Evolutionary conservation across 805 yeast genomes (phyloP).

Genomic region (Candida sonorensis): DNA sequence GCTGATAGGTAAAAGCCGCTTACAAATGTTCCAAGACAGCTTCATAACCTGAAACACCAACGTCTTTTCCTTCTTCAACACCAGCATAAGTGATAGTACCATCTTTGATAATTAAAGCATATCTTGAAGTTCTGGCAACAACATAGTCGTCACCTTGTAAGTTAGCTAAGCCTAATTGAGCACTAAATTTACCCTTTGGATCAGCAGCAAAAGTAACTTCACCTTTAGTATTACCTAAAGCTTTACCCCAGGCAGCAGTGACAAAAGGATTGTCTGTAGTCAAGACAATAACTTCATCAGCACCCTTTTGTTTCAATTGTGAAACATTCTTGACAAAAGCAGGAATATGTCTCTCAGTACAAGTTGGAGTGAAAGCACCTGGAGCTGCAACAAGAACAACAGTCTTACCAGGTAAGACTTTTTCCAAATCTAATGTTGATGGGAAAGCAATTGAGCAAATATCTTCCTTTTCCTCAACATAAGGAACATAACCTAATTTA

Average conservation of each 20-base stretch:
- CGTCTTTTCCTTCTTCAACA: constrained; percentile 36
- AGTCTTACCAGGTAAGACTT: constrained; percentile 31
- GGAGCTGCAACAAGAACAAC: constrained; percentile 38
- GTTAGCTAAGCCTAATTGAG: constrained; percentile 49
- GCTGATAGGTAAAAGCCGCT: too few relatives aligned
- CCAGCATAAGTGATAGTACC: constrained; percentile 30
- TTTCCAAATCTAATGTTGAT: constrained; percentile 28
- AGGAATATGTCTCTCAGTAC: constrained; percentile 39
- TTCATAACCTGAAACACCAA: constrained; percentile 39
- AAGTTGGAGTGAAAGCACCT: constrained; percentile 46
- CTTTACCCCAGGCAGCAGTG: constrained; percentile 40
- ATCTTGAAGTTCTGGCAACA: constrained; percentile 61
- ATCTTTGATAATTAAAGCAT: constrained; percentile 58
- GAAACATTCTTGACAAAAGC: constrained; percentile 27
- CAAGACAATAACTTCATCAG: constrained; percentile 30
- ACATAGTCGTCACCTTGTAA: constrained; percentile 48
- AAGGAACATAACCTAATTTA: constrained; percentile 35
- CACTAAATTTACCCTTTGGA: constrained; percentile 53
- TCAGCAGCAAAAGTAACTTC: constrained; percentile 53
- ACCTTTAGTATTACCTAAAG: constrained; percentile 31
- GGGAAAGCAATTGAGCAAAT: constrained; percentile 36
- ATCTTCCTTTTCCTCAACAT: constrained; percentile 28
- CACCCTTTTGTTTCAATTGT: constrained; percentile 34
- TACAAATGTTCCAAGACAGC: constrained; percentile 27
- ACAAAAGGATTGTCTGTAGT: constrained; percentile 39